These are phyloP conservation scores for Coemansia sp. DNA, from an alignment of 192 early-diverging fungal species.

Conservation along the genomic window DNA sequence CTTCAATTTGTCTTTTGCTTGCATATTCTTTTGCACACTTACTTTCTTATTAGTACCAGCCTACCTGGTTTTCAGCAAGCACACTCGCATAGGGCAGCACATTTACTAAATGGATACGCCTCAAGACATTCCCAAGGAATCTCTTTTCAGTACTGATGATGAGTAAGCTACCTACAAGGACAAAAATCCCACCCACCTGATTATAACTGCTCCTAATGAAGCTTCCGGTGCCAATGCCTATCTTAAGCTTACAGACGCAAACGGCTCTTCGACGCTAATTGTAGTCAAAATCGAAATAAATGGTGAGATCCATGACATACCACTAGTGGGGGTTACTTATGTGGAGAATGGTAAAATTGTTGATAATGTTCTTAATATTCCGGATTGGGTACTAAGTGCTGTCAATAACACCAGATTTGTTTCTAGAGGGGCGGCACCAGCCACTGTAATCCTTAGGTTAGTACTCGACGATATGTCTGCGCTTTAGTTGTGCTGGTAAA, in stretches of 20 bases:
- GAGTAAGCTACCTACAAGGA: not conserved
- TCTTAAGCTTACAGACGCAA: not conserved
- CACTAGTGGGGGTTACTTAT: not conserved
- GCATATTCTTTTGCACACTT: not conserved
- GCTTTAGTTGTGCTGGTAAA: too few species aligned
- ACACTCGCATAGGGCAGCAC: too few species aligned
- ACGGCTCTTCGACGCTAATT: not conserved
- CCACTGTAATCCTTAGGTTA: too few species aligned
- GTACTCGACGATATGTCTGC: too few species aligned
- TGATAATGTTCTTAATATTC: not conserved
- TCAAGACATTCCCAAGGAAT: too few species aligned
- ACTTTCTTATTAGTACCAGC: too few species aligned
- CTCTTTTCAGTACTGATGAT: not conserved
- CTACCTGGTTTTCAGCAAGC: too few species aligned
- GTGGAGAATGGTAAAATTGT: not conserved
- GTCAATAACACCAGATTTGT: too few species aligned
- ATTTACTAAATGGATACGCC: too few species aligned
- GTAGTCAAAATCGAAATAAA: not conserved
- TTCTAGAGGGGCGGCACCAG: too few species aligned
- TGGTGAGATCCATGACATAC: not conserved
- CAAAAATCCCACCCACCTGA: not conserved
- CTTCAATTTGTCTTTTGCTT: not conserved
- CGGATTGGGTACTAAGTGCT: not conserved
- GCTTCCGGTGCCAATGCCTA: not conserved
- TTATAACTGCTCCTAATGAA: not conserved